A percentile compares a stretch with the other conserved stretches of the same genome.
These are phyloP conservation scores for Ceratopteris richardii DNA, from an alignment of 75 land plant species.

Conservation along the genomic window DNA sequence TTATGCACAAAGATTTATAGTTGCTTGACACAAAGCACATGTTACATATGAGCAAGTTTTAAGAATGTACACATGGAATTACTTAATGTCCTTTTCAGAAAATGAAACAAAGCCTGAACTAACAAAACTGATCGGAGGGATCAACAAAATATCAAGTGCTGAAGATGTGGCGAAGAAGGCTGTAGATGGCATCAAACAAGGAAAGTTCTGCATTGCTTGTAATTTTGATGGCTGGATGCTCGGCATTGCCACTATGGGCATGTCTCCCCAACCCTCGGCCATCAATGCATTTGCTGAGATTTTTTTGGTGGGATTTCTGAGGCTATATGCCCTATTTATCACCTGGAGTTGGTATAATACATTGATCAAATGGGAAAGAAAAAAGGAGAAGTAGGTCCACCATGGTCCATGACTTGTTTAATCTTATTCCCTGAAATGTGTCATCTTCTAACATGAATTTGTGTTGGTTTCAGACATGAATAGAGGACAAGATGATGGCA, in stretches of 20 bases:
- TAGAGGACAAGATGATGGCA: too few species aligned
- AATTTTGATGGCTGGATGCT: constrained; percentile 65
- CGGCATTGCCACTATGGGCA: constrained; percentile 50
- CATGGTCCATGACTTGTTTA: too few species aligned
- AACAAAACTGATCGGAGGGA: constrained; percentile 49
- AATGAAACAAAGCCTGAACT: constrained; percentile 38
- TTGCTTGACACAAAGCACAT: not conserved
- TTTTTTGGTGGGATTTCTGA: constrained; percentile 27
- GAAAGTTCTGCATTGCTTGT: constrained; percentile 53
- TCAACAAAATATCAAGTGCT: constrained; percentile 55
- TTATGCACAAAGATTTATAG: not conserved
- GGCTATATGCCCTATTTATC: constrained; percentile 45
- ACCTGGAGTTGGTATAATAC: constrained; percentile 61
- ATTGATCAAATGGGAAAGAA: constrained; percentile 39
- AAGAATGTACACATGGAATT: too few species aligned
- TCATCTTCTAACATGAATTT: too few species aligned
- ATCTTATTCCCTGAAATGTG: too few species aligned
- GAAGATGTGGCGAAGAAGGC: constrained; percentile 59
- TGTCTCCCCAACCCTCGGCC: constrained; percentile 67
- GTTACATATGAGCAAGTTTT: too few species aligned
- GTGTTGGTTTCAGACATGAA: too few species aligned
- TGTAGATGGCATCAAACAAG: constrained; percentile 57
- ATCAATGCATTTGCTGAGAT: constrained; percentile 58
- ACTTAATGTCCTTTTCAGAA: not conserved
- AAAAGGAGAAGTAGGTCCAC: constrained; percentile 22